Evolutionary conservation across 148 eudicot genomes (phyloP), one percentile per base, ranked within the genome.

Genomic region (Suaeda aralocaspica): DNA sequence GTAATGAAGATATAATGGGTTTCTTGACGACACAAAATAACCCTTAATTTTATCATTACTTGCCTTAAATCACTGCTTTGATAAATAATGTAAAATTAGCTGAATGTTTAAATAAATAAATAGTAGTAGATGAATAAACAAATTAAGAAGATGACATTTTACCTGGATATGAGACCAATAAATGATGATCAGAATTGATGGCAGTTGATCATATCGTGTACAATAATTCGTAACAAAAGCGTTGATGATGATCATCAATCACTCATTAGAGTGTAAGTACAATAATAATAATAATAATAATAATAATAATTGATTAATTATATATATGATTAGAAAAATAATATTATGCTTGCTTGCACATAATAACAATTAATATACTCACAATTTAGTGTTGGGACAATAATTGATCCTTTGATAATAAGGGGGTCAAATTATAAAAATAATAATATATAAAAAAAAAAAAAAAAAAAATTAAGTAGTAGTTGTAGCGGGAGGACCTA

Each of bases 401-500:
- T 71, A 49, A 71, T 71, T 71, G 74, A 71, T 71, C 8, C 58
- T 67, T 41, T 64, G 63, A 59, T 30, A 30, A 59, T 31, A 31
- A 64, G 8, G 8, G 4, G 41, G 74, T 71, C 74, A 71, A 60
- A 59, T 42, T 48, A 71, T 21, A 31, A 71, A 59, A 60, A 71
- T 59, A 48, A 45, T 59, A 58, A 44, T 26, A 59, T 55, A 3
- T 7, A 25, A 0, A 8, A 26, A 6, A 31, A 22, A 48, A 24
- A 61, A 21, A 24, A 63, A 50, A 15, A 62, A 34, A 34, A 72
- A 63, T 64, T 44, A 72, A 59, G 69, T 71, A 71, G 67, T 61
- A 26, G 74, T 71, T 71, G 74, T 30, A 71, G 74, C 5, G 41
- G 41, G 66, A 61, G 78, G 52, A 55, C 61, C 55, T 39, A 33